Conservation (phyloP, 2,329 filamentous ascomycete species). For the Verticillium nonalfalfae region DNA sequence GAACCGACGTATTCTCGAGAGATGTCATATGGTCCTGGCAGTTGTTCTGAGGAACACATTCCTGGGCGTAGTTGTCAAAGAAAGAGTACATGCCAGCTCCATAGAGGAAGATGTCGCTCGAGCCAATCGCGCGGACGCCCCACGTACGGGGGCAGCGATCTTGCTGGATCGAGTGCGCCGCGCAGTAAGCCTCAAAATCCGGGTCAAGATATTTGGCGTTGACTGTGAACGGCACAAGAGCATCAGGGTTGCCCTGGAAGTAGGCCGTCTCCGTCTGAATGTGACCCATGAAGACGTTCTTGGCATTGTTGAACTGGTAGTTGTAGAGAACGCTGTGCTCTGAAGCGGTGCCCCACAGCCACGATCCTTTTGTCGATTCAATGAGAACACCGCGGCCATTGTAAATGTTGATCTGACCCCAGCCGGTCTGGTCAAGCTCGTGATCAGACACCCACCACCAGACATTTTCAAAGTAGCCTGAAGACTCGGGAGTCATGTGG, state of each 20-base stretch:
- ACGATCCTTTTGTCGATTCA: conserved; percentile 67
- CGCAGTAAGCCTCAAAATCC: conserved; percentile 56
- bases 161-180: conserved; percentile 13
- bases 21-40: conserved; percentile 77
- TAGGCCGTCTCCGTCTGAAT: conserved; percentile 90
- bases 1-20: conserved; percentile 56
- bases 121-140: conserved; percentile 67
- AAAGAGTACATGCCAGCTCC: conserved; percentile 75
- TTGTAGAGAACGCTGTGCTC: conserved; percentile 69
- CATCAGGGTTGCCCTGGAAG: conserved; percentile 77
- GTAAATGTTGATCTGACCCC: conserved; percentile 74
- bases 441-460: conserved; percentile 93
- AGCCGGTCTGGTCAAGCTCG: conserved; percentile 69
- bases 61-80: conserved; percentile 75
- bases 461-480: conserved; percentile 78
- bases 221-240: conserved; percentile 56
- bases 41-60: conserved; percentile 58
- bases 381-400: conserved; percentile 80
- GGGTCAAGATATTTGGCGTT: conserved; percentile 58
- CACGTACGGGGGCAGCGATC: conserved; percentile 63
- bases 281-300: conserved; percentile 73
- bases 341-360: conserved; percentile 73
- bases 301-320: conserved; percentile 74
- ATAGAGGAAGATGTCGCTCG: conserved; percentile 60
- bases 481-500: conserved; percentile 55